Evolutionary conservation across 495 filamentous ascomycete genomes (phyloP), one percentile per base, ranked within the genome.

Genomic region (Haplographium delicatum): DNA sequence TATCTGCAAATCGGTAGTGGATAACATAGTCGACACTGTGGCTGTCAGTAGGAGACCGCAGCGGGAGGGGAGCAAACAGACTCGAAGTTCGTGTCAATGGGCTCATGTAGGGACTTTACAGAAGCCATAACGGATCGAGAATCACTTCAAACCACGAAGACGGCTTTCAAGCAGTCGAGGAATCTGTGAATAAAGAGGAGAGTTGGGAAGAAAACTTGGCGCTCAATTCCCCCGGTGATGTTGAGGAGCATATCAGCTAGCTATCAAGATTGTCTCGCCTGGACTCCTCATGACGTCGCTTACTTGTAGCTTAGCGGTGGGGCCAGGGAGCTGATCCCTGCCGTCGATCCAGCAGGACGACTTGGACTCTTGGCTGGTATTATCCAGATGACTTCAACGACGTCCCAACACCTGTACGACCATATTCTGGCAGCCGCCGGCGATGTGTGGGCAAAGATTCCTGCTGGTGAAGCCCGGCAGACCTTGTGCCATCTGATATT

Each of bases 1-100:
- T 75, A 23, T 74, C 71, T 27, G 77, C 74, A 57, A 95, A 85
- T 43, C 78, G 72, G 66, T 91, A 97, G 48, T 76, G 74, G 51
- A 98, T 83, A 54, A 96, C 91, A 73, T 95, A 98, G 77, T 98
- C 93, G 53, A 96, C 91, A 60, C 85, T 74, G 20, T 25, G 24
- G 7, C 13, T n/a, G n/a, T n/a, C n/a, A n/a, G n/a, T n/a, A n/a
- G n/a, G n/a, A n/a, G n/a, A n/a, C n/a, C n/a, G n/a, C n/a, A n/a
- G n/a, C n/a, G n/a, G n/a, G n/a, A n/a, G n/a, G n/a, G n/a, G n/a
- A n/a, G n/a, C n/a, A n/a, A n/a, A 47, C 58, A 3, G 16, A 60
- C 58, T 57, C 46, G 35, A 62, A 62, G 30, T 62, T 62, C 20
- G 55, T 62, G 41, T 59, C 23, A 24, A 58, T 15, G 18, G 51